Conservation (phyloP, 1,284 basidiomycete genomes). For the Anthracocystis walkeri region DNA sequence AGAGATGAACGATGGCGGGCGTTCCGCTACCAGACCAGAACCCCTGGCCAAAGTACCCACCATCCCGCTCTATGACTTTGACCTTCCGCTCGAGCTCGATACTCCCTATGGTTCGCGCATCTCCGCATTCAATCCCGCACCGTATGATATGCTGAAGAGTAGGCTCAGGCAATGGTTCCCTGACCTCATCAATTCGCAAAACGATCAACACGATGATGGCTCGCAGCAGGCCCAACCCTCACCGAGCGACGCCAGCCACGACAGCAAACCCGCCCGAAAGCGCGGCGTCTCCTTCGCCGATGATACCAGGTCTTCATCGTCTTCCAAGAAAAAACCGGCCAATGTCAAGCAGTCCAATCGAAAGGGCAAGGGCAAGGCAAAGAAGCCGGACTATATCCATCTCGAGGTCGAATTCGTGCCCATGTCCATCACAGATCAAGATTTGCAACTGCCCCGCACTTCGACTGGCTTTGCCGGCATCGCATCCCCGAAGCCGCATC, state of each 20-base stretch:
- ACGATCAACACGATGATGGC: neutral
- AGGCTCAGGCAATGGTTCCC: conserved; percentile 33
- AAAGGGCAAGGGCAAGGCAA: conserved; percentile 24
- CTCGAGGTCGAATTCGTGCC: conserved; percentile 46
- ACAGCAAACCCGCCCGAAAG: conserved; percentile 3
- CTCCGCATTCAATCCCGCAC: conserved; percentile 33
- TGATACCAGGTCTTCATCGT: neutral
- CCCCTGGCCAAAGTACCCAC: conserved; percentile 13
- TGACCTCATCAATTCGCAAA: neutral
- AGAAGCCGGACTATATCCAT: conserved; percentile 18
- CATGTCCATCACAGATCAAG: neutral
- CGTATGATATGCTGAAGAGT: conserved; percentile 8
- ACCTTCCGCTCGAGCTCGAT: conserved; percentile 36
- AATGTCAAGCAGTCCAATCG: conserved; percentile 5
- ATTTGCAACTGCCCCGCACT: conserved; percentile 13
- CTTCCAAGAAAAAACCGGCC: neutral
- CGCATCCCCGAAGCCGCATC: neutral
- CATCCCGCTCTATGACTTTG: conserved; percentile 47
- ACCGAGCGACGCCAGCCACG: conserved; percentile 3
- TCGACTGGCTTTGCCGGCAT: neutral
- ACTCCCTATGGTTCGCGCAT: conserved; percentile 10
- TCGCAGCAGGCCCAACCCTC: neutral
- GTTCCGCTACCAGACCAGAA: neutral
- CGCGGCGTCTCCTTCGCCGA: neutral
- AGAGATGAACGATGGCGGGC: neutral